A percentile compares a stretch with the other conserved stretches of the same genome.
phyloP scores from a whole-genome alignment of 306 rosid genomes.

The Quercus engelmannii region DNA sequence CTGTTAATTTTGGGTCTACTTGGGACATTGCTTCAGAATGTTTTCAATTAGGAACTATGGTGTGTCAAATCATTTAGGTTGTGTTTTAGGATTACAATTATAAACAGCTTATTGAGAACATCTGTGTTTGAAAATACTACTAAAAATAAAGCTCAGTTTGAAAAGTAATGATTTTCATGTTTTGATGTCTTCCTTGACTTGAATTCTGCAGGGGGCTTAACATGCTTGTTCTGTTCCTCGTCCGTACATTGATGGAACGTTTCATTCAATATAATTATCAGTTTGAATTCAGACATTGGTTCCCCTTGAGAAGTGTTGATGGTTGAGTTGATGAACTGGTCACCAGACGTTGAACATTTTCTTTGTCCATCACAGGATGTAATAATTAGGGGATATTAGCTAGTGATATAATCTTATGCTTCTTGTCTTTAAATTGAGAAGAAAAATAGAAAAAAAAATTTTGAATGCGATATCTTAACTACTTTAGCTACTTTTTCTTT shows the following conservation, averaged over 20 bases:
- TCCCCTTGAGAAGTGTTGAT: conserved; percentile 19
- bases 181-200: conserved; percentile 21
- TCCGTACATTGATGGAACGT: conserved; percentile 25
- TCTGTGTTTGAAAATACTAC: not conserved
- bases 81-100: not conserved
- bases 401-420: conserved; percentile 18
- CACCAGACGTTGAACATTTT: conserved; percentile 17
- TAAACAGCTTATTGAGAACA: not conserved
- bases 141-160: not conserved
- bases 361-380: conserved; percentile 33
- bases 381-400: conserved; percentile 37
- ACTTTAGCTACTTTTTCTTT: not conserved
- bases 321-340: conserved; percentile 25
- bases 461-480: conserved; percentile 12
- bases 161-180: not conserved
- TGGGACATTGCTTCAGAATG: not conserved
- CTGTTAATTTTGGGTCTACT: not conserved
- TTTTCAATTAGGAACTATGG: not conserved
- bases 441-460: not conserved
- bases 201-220: conserved; percentile 23
- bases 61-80: not conserved
- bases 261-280: conserved; percentile 19
- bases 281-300: conserved; percentile 19
- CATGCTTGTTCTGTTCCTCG: conserved; percentile 29
- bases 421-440: conserved; percentile 17